These are phyloP conservation scores for Rhizopogon parksii DNA, from an alignment of 1,284 basidiomycete species.

Conservation along the genomic window DNA sequence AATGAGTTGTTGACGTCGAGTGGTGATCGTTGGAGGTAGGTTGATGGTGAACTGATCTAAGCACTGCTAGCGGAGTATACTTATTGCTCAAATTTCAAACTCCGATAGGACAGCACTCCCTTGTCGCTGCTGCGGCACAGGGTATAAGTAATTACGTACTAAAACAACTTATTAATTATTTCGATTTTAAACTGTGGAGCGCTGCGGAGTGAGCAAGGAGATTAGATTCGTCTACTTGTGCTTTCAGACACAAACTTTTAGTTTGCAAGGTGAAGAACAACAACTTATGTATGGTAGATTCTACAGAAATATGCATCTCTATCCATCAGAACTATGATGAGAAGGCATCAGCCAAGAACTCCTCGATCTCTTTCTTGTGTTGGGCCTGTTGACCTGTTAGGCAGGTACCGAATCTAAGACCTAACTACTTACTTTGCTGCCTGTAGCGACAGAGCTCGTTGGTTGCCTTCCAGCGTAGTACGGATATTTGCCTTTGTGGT, in stretches of 20 bases:
- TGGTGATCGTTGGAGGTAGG: not conserved
- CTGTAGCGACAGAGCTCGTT: slow-evolving; percentile 85
- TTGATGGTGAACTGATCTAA: not conserved
- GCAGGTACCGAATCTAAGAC: not conserved
- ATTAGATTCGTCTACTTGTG: too few species aligned
- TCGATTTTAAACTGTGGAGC: too few species aligned
- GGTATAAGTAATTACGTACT: too few species aligned
- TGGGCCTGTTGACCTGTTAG: slow-evolving; percentile 38
- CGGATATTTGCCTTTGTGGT: slow-evolving; percentile 89
- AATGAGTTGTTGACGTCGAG: not conserved
- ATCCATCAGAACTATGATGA: slow-evolving; percentile 13
- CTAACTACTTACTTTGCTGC: slow-evolving; percentile 61
- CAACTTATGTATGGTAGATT: not conserved
- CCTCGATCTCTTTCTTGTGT: slow-evolving; percentile 82
- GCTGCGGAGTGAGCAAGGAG: too few species aligned
- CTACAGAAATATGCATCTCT: not conserved
- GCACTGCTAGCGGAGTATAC: too few species aligned
- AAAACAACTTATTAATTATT: too few species aligned
- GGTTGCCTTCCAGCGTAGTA: slow-evolving; percentile 83
- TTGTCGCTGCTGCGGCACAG: too few species aligned
- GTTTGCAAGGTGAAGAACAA: too few species aligned
- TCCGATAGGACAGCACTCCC: too few species aligned
- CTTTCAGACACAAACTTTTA: too few species aligned
- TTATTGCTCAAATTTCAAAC: too few species aligned
- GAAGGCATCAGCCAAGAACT: slow-evolving; percentile 60